A percentile compares a stretch with the other conserved stretches of the same genome.
Evolutionary conservation across 2,329 filamentous ascomycete species (phyloP).

Genomic region (Cladophialophora bantiana): DNA sequence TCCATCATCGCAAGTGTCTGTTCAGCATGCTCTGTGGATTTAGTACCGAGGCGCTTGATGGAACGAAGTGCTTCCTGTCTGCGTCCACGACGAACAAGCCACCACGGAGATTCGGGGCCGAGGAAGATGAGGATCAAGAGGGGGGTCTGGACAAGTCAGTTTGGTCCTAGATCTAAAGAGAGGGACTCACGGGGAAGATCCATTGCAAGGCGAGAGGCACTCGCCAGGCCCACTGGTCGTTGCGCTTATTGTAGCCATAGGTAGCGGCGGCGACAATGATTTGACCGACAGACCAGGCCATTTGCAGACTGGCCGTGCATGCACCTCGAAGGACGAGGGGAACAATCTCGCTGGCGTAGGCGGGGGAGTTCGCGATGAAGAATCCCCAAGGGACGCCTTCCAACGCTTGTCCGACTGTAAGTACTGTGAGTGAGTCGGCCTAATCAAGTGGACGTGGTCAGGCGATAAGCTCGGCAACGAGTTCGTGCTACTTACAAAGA

Average conservation of each 20-base stretch:
- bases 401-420: constrained; percentile 63
- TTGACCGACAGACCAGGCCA: constrained; percentile 69
- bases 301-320: constrained; percentile 69
- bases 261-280: constrained; percentile 67
- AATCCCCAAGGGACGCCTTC: constrained; percentile 71
- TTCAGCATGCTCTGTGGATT: constrained; percentile 46
- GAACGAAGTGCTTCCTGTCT: constrained; percentile 55
- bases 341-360: constrained; percentile 68
- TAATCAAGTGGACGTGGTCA: constrained; percentile 27
- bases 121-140: constrained; percentile 61
- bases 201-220: constrained; percentile 65
- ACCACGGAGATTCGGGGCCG: constrained; percentile 62
- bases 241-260: constrained; percentile 58
- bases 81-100: constrained; percentile 60
- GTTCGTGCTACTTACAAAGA: constrained; percentile 49
- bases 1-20: constrained; percentile 48
- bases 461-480: constrained; percentile 15
- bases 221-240: constrained; percentile 54
- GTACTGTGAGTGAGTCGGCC: constrained; percentile 50
- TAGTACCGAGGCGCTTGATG: constrained; percentile 58
- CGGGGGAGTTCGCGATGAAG: constrained; percentile 70
- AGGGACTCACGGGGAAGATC: constrained; percentile 58
- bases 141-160: constrained; percentile 49
- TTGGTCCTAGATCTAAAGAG: background rate
- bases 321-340: constrained; percentile 65